phyloP scores from a whole-genome alignment of 2,329 filamentous ascomycete species.

The Colletotrichum acutatum region DNA sequence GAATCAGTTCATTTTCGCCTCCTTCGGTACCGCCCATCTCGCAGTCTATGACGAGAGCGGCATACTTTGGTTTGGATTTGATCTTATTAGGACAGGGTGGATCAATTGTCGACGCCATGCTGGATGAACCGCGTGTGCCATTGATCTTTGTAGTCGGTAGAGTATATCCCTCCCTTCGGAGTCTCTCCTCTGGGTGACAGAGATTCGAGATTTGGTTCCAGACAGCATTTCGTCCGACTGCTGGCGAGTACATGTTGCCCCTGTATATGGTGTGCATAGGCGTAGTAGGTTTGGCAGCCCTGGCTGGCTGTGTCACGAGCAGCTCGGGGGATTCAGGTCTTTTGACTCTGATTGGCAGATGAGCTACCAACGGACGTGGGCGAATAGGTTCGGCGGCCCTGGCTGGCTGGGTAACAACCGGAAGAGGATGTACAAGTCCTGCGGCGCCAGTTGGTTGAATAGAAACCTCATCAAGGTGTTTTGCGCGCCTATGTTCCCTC shows the following conservation, averaged over 20 bases:
- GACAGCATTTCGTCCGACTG: background rate
- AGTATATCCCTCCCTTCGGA: background rate
- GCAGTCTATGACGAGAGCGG: background rate
- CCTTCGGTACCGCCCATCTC: background rate
- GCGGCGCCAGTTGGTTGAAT: background rate
- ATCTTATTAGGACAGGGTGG: background rate
- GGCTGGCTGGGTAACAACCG: background rate
- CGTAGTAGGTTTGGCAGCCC: too few relatives aligned
- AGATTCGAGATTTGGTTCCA: background rate
- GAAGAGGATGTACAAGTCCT: background rate
- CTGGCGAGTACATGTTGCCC: background rate
- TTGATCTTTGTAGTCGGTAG: background rate
- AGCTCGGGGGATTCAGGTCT: too few relatives aligned
- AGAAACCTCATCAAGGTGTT: background rate
- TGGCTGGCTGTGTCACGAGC: background rate
- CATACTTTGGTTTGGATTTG: background rate
- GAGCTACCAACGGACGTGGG: too few relatives aligned
- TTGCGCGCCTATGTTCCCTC: background rate
- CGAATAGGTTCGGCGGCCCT: background rate
- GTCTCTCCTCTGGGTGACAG: background rate
- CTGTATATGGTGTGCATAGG: background rate
- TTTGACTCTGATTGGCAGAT: too few relatives aligned
- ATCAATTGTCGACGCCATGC: background rate
- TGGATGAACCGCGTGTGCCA: rapidly evolving
- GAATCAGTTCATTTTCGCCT: background rate